Conservation (phyloP, 495 filamentous ascomycete species). For the Thozetella sp. region DNA sequence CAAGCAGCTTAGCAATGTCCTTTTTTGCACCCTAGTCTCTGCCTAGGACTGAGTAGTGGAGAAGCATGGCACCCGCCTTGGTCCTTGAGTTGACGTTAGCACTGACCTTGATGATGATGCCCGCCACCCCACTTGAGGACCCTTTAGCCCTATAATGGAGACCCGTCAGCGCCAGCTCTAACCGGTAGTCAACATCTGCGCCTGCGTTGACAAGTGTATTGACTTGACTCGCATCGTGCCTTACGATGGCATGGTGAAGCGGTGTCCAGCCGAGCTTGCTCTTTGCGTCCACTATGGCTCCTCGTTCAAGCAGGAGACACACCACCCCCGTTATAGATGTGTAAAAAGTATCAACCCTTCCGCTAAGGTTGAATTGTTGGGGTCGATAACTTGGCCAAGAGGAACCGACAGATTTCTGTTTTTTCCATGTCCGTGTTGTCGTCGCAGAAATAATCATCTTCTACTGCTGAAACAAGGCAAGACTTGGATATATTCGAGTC, state of each 20-base stretch:
- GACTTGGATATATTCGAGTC: not conserved
- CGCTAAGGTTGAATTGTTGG: not conserved
- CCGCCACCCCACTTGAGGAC: too few species aligned
- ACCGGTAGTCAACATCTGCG: too few species aligned
- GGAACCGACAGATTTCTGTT: not conserved
- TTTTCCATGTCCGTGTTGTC: not conserved
- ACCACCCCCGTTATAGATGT: not conserved
- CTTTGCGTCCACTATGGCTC: not conserved
- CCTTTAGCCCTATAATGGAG: too few species aligned
- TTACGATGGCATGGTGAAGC: not conserved
- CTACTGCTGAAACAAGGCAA: not conserved
- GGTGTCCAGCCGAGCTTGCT: not conserved
- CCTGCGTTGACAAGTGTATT: too few species aligned
- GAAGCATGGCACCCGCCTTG: too few species aligned
- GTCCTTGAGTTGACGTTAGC: too few species aligned
- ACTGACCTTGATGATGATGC: too few species aligned
- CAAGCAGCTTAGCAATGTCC: too few species aligned
- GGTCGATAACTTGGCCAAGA: not conserved
- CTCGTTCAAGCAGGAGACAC: not conserved
- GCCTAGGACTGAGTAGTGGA: too few species aligned
- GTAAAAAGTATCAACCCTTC: not conserved
- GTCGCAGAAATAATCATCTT: not conserved
- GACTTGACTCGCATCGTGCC: too few species aligned
- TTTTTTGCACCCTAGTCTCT: too few species aligned
- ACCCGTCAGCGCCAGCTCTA: too few species aligned